These are phyloP conservation scores for Saposhnikovia divaricata DNA, from an alignment of 129 eudicot genomes.

Conservation along the genomic window DNA sequence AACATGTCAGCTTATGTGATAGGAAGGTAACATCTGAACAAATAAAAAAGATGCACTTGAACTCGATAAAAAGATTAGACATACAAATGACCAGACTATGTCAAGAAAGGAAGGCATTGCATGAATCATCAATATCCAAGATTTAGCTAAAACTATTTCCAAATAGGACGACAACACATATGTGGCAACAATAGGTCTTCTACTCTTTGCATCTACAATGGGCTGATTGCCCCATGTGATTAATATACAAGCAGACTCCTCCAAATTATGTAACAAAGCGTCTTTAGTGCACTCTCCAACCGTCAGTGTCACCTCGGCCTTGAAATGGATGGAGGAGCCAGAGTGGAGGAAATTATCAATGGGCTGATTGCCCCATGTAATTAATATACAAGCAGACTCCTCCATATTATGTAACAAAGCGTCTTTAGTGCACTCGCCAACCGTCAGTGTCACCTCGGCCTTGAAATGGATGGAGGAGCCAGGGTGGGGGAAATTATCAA, in stretches of 20 bases:
- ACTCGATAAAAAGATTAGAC: neutral
- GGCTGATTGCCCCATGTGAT: neutral
- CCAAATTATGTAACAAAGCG: constrained; percentile 35
- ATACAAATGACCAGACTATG: neutral
- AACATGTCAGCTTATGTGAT: neutral
- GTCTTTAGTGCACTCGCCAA: constrained; percentile 43
- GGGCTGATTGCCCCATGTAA: neutral
- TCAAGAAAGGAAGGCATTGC: neutral
- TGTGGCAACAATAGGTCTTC: neutral
- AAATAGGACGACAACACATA: neutral
- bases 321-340: constrained; percentile 40
- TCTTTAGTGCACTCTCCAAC: constrained; percentile 40
- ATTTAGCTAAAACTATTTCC: neutral
- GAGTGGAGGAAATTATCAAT: constrained; percentile 9
- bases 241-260: constrained; percentile 16
- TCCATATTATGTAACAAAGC: constrained; percentile 34
- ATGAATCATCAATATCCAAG: neutral
- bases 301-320: constrained; percentile 50
- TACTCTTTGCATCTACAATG: neutral
- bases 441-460: constrained; percentile 47
- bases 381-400: constrained; percentile 19
- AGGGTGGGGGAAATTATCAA: constrained; percentile 8
- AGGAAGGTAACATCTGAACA: neutral
- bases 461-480: constrained; percentile 42
- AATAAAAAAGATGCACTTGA: neutral